Evolutionary conservation across 805 yeast species (phyloP).

Genomic region (Metschnikowia amazonensis): DNA sequence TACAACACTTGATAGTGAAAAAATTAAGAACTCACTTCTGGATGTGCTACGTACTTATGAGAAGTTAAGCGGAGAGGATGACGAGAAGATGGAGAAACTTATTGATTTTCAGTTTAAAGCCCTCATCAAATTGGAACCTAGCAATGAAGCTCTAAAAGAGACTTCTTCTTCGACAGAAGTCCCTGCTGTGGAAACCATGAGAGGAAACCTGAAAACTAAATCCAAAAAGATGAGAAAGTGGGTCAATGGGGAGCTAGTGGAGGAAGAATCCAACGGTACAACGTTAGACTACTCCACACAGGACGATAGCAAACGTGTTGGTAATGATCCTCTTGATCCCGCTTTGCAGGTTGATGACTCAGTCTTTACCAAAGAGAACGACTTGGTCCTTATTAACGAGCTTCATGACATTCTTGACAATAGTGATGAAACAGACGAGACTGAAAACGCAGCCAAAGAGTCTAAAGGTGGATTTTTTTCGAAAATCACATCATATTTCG

Average conservation of each 20-base stretch:
- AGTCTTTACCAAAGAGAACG: slow-evolving; percentile 37
- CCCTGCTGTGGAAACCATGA: background rate
- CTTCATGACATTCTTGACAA: slow-evolving; percentile 35
- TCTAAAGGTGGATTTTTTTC: slow-evolving; percentile 27
- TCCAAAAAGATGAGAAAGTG: slow-evolving; percentile 40
- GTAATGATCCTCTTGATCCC: slow-evolving; percentile 5
- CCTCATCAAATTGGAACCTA: slow-evolving; percentile 29
- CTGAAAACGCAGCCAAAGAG: slow-evolving; percentile 1
- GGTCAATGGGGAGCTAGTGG: slow-evolving; percentile 38
- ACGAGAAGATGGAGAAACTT: slow-evolving; percentile 29
- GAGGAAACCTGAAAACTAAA: slow-evolving; percentile 8
- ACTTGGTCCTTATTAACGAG: slow-evolving; percentile 39
- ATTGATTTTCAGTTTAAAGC: slow-evolving; percentile 38
- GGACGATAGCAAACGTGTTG: slow-evolving; percentile 11
- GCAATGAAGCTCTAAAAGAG: no score
- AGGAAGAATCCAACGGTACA: slow-evolving; percentile 18
- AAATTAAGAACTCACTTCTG: slow-evolving; percentile 28
- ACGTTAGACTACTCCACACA: slow-evolving; percentile 32
- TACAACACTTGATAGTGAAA: slow-evolving; percentile 38
- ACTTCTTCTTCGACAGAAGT: background rate
- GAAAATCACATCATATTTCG: slow-evolving; percentile 36
- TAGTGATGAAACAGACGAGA: slow-evolving; percentile 28
- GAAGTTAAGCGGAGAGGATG: slow-evolving; percentile 26
- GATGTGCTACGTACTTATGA: slow-evolving; percentile 33
- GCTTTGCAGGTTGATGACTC: slow-evolving; percentile 19